Evolutionary conservation across 2,329 filamentous ascomycete genomes (phyloP).

Genomic region (Beauveria sp.): DNA sequence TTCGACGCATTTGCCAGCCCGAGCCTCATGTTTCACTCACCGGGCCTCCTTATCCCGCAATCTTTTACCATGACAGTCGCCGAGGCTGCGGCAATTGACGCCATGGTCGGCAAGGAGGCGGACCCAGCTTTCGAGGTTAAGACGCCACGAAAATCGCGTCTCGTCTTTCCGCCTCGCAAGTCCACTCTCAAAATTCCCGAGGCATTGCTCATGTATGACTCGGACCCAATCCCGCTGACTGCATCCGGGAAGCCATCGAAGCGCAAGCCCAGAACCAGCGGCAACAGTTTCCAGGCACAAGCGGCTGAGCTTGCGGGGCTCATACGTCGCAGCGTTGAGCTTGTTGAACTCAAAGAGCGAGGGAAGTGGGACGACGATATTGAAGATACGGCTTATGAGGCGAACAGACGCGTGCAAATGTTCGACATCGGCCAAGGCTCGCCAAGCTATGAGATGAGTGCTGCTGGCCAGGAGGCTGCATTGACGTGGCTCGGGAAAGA

Average conservation of each 20-base stretch:
- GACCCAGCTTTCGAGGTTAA: slow-evolving; percentile 14
- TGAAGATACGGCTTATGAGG: slow-evolving; percentile 26
- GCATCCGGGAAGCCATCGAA: slow-evolving; percentile 15
- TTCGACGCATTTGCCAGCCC: slow-evolving; percentile 56
- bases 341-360: slow-evolving; percentile 36
- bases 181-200: slow-evolving; percentile 43
- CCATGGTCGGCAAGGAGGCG: slow-evolving; percentile 14
- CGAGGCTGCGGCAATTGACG: slow-evolving; percentile 19
- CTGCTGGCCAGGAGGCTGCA: slow-evolving; percentile 20
- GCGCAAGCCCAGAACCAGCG: slow-evolving; percentile 14
- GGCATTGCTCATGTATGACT: slow-evolving; percentile 40
- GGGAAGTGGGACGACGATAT: slow-evolving; percentile 33
- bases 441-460: slow-evolving; percentile 19
- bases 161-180: slow-evolving; percentile 39
- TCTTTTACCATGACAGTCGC: slow-evolving; percentile 32
- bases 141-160: slow-evolving; percentile 31
- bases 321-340: slow-evolving; percentile 42
- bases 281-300: slow-evolving; percentile 39
- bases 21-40: slow-evolving; percentile 48
- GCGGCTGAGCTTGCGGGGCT: slow-evolving; percentile 37
- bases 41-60: slow-evolving; percentile 38
- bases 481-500: slow-evolving; percentile 23
- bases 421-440: slow-evolving; percentile 28
- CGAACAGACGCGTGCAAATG: slow-evolving; percentile 29
- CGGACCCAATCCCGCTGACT: slow-evolving; percentile 16